A percentile compares a stretch with the other conserved stretches of the same genome.
Conservation (phyloP, 192 early-diverging fungal genomes). For the Entrophospora sp. region DNA sequence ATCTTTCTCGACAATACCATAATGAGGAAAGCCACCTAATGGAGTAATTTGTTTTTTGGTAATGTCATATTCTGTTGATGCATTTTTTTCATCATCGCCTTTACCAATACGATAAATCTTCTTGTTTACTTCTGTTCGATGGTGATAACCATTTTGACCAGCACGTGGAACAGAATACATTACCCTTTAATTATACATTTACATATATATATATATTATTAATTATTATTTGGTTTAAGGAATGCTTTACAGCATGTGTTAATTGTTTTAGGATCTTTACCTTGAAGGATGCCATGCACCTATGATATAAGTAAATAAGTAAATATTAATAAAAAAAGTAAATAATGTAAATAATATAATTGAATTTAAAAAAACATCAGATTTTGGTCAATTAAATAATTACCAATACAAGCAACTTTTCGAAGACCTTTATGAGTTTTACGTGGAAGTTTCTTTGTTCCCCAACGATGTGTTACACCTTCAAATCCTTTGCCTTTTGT, state of each 20-base stretch:
- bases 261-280: background rate
- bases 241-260: no score
- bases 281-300: conserved; percentile 24
- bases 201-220: background rate
- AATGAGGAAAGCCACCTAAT: conserved; percentile 99
- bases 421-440: conserved; percentile 99
- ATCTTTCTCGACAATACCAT: conserved; percentile 97
- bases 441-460: conserved; percentile 99
- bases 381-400: no score
- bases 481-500: conserved; percentile 99
- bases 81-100: conserved; percentile 71
- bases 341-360: background rate
- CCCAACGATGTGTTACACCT: conserved; percentile 99
- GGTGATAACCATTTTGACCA: conserved; percentile 99
- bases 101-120: conserved; percentile 99
- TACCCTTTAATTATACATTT: conserved; percentile 89
- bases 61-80: conserved; percentile 93
- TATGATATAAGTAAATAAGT: background rate
- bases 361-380: background rate
- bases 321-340: background rate
- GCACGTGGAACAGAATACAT: conserved; percentile 99
- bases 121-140: conserved; percentile 99
- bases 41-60: conserved; percentile 96
- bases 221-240: background rate
- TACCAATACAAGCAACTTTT: conserved; percentile 99